Percentiles rank a stretch among this genome's conserved stretches.
phyloP scores from a whole-genome alignment of 202 grass and related monocot genomes.

The Panicum virgatum region DNA sequence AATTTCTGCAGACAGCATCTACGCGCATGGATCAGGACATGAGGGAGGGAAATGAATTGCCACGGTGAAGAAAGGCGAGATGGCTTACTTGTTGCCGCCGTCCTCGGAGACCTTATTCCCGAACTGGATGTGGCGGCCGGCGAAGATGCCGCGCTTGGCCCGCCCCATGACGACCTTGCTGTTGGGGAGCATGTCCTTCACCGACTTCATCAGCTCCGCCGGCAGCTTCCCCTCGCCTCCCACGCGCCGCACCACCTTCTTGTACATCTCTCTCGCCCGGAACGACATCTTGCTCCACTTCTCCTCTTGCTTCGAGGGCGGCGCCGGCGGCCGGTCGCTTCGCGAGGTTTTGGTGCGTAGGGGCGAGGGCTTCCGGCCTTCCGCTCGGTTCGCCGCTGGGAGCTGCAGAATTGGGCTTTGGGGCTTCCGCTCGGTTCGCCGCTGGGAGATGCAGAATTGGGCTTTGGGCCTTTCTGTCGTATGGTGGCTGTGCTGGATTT shows the following conservation, averaged over 20 bases:
- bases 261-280: constrained; percentile 75
- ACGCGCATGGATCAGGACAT: constrained; percentile 10
- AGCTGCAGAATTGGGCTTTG: background rate
- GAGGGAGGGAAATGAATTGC: background rate
- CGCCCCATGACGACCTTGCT: constrained; percentile 85
- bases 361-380: background rate
- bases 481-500: background rate
- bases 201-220: constrained; percentile 64
- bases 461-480: background rate
- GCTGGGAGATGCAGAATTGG: background rate
- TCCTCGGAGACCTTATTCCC: constrained; percentile 97
- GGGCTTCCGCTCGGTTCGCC: background rate
- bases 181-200: constrained; percentile 72
- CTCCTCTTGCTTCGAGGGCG: background rate
- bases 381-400: background rate
- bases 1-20: background rate
- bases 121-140: constrained; percentile 86
- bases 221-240: constrained; percentile 57
- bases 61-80: background rate
- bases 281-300: constrained; percentile 60
- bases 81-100: constrained; percentile 89
- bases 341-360: constrained; percentile 30
- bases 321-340: constrained; percentile 23
- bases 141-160: constrained; percentile 90
- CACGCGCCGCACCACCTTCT: constrained; percentile 73